Conservation (phyloP, 2,329 filamentous ascomycete genomes). For the Cladosporium cucumerinum region DNA sequence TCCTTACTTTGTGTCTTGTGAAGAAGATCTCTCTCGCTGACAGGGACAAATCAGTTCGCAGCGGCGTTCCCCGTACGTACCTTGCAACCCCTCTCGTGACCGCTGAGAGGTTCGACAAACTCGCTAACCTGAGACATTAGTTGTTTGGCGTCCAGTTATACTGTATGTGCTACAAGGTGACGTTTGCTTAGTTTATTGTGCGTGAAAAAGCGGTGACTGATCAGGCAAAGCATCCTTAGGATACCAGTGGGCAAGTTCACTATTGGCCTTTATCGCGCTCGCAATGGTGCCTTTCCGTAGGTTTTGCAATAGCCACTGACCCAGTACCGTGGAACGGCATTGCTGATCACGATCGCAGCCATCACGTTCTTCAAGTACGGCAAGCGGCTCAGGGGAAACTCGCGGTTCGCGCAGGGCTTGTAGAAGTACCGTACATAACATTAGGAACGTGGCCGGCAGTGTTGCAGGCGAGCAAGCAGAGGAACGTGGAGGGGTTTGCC, state of each 20-base stretch:
- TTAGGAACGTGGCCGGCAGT: not conserved
- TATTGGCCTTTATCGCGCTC: constrained; percentile 47
- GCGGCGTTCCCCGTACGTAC: constrained; percentile 43
- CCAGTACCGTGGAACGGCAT: constrained; percentile 25
- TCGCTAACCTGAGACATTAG: constrained; percentile 26
- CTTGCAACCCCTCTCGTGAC: not conserved
- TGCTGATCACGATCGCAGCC: constrained; percentile 31
- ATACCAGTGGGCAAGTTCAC: constrained; percentile 49
- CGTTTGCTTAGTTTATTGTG: constrained; percentile 5
- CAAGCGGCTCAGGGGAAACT: constrained; percentile 46
- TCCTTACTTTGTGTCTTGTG: not conserved
- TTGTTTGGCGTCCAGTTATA: constrained; percentile 52
- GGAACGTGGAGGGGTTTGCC: not conserved
- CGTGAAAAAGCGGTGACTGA: constrained; percentile 45
- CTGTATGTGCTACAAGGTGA: constrained; percentile 27
- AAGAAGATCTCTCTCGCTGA: not conserved
- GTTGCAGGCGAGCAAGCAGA: constrained; percentile 1
- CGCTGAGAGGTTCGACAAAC: not conserved
- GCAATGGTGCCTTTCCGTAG: constrained; percentile 46
- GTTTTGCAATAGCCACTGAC: constrained; percentile 19
- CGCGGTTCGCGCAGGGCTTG: constrained; percentile 43
- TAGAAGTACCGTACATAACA: constrained; percentile 28
- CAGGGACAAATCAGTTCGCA: constrained; percentile 35
- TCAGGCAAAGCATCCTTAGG: constrained; percentile 39
- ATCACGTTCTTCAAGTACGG: constrained; percentile 50